Evolutionary conservation across 345 rosid species (phyloP), one percentile per base, ranked within the genome.

Genomic region (Salix exigua): DNA sequence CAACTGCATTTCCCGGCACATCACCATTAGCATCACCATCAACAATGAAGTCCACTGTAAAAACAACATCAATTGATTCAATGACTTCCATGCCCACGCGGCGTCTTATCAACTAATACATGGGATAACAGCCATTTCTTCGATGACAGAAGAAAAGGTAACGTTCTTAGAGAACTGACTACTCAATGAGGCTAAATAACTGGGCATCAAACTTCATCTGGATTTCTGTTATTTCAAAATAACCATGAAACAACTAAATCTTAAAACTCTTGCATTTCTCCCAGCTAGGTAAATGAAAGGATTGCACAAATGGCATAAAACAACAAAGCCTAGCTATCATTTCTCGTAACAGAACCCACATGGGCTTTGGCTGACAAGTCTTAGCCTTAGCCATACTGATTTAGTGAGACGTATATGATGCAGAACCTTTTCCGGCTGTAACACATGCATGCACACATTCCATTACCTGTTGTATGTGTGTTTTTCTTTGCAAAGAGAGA

Each of bases 31-130:
- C 87, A 83, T 91, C 90, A 66, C 82, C 88, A 74, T 89, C 88
- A 73, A 81, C 82, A 80, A 81, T 82, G 75, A 87, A 87, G 33
- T 96, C 99, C 99, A 96, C 98, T 96, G 93, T 87, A 70, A 53
- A 5, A 75, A 35, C 64, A 55, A 63, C 62, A 53, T 73, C 65
- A 73, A 31, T 3, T 23, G 33, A 21, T 38, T 70, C 21, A 61
- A 37, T 16, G n/a, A 35, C 18, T 42, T n/a, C 3, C 26, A 55
- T 21, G 23, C 61, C 61, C 50, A 6, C 25, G 0, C 28, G 12
- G 35, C 2, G 2, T 33, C 69, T 3, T 37, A 66, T 35, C 2
- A 66, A 12, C 14, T 7, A 33, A 31, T 7, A 30, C 12, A 66
- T 3, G 40, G 19, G n/a, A 17, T 58, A 58, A n/a, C 23, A 19